Evolutionary conservation across 345 rosid genomes (phyloP), one percentile per base, ranked within the genome.

Genomic region (Heritiera fomes): DNA sequence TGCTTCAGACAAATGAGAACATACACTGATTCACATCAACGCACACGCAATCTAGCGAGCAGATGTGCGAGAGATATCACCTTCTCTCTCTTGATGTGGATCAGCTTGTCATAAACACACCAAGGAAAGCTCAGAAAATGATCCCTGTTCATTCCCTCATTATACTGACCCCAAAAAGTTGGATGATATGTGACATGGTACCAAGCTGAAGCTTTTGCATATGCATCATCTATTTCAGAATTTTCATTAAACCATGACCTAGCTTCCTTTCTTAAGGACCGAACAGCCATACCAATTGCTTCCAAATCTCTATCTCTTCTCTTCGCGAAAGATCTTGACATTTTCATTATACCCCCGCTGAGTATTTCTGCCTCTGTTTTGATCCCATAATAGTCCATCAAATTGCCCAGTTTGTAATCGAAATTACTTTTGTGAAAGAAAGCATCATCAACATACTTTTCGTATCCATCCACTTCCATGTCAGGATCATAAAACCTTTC

Each of bases 351-450:
- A 28, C 84, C 75, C 2, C 93, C 93, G 17, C 88, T 83, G 5
- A 89, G 80, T 45, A 89, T 82, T 80, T 89, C 92, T 28, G 88
- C 88, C 67, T 89, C 91, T 0, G 87, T 86, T 78, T 84, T 82
- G 68, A 89, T 83, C 60, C 91, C 88, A 62, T 82, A 89, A 6
- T 88, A 88, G 10, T 88, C 88, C 88, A 89, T 80, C 83, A 88
- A 50, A 52, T 84, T 86, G 3, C 87, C 88, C 82, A 89, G 34
- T 32, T 82, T 85, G 79, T 81, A 78, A 50, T 88, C 89, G 14
- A 85, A 89, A 5, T 79, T 81, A 4, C 79, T 78, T 64, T 88
- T 89, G 75, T 82, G 80, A 58, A 47, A 55, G 47, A 53, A 78
- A 49, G 93, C 90, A 13, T 86, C 76, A 1, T 60, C 74, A 43